Conservation (phyloP, 1,284 basidiomycete species). For the Taiwanofungus camphoratus region DNA sequence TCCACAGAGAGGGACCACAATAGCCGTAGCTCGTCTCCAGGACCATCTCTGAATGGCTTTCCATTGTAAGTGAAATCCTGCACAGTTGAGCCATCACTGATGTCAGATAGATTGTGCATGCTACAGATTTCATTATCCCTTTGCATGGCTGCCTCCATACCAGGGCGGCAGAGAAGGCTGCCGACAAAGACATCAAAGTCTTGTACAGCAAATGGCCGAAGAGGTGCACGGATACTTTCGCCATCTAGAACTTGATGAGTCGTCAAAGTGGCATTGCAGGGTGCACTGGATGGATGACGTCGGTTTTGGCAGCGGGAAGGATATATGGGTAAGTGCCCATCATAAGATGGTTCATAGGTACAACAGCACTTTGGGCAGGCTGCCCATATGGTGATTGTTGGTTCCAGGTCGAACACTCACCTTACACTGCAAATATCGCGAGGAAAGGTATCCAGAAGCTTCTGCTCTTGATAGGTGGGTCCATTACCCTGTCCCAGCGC, state of each 20-base stretch:
- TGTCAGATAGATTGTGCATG: background rate
- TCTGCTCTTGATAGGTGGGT: no score
- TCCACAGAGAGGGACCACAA: constrained; percentile 15
- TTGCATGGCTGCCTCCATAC: background rate
- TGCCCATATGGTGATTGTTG: background rate
- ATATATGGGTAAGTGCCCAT: background rate
- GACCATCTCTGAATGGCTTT: constrained; percentile 7
- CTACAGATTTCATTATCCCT: background rate
- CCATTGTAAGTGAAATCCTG: background rate
- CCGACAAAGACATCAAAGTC: background rate
- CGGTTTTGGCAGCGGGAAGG: background rate
- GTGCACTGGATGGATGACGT: background rate
- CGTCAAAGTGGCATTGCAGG: no score
- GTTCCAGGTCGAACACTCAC: background rate
- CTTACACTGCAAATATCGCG: background rate
- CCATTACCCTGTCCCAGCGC: no score
- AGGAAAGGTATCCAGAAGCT: background rate
- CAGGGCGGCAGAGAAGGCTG: background rate
- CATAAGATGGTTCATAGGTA: background rate
- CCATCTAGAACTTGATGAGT: background rate
- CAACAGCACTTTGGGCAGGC: background rate
- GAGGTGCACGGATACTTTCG: background rate
- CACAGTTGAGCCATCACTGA: no score
- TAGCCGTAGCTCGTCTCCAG: constrained; percentile 3
- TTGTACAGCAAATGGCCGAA: background rate